phyloP scores from a whole-genome alignment of 148 eudicot genomes.

The Rhododendron henanense region DNA sequence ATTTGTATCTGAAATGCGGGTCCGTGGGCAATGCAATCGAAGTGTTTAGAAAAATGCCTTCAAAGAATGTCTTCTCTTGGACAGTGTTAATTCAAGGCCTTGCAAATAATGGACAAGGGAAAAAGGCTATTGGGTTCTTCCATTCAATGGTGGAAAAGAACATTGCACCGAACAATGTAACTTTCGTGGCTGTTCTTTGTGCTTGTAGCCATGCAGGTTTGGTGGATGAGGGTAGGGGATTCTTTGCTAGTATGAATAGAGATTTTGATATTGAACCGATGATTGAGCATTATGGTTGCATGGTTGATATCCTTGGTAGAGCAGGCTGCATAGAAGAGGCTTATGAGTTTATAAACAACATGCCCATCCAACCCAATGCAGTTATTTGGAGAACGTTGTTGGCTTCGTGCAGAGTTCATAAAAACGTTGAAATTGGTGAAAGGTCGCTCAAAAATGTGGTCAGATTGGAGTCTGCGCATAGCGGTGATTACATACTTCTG shows the following conservation, averaged over 20 bases:
- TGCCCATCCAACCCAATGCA: conserved; percentile 39
- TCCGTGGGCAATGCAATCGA: conserved; percentile 25
- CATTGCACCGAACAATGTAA: conserved; percentile 31
- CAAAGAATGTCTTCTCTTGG: conserved; percentile 33
- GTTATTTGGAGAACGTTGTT: conserved; percentile 39
- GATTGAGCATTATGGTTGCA: conserved; percentile 40
- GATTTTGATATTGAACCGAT: conserved; percentile 33
- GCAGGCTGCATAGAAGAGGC: conserved; percentile 42
- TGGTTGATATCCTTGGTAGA: conserved; percentile 43
- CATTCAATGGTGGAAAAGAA: conserved; percentile 22
- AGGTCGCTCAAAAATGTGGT: conserved; percentile 26
- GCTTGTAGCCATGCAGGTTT: conserved; percentile 41
- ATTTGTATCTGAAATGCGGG: conserved; percentile 42
- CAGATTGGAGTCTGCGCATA: conserved; percentile 25
- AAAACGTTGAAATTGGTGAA: conserved; percentile 32
- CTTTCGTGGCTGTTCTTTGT: conserved; percentile 32
- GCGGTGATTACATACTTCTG: conserved; percentile 35
- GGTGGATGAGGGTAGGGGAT: conserved; percentile 28
- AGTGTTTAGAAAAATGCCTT: conserved; percentile 33
- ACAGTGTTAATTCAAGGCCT: conserved; percentile 39
- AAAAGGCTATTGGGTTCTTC: conserved; percentile 30
- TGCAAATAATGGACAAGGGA: conserved; percentile 36
- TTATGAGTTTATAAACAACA: conserved; percentile 30
- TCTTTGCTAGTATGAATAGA: conserved; percentile 26
- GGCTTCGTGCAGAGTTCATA: conserved; percentile 35